Percentiles rank a stretch among this genome's conserved stretches.
phyloP scores from a whole-genome alignment of 1,284 basidiomycete species.

The Pseudozyma sp. region DNA sequence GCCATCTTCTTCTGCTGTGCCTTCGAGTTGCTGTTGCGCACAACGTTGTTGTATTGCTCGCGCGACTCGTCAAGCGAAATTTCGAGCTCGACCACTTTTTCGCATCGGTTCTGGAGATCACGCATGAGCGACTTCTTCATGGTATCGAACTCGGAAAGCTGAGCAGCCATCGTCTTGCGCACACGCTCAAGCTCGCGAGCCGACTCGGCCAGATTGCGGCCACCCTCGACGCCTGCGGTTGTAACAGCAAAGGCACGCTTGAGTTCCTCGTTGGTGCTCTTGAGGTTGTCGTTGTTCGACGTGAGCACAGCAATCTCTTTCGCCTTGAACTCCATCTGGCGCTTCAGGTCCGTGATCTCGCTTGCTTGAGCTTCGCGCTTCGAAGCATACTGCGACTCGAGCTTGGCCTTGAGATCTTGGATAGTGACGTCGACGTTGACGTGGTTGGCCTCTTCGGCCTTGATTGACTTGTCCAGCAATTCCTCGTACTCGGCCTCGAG shows the following conservation, averaged over 20 bases:
- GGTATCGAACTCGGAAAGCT: constrained; percentile 96
- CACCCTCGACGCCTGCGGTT: constrained; percentile 94
- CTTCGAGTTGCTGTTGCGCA: constrained; percentile 96
- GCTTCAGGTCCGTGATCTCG: constrained; percentile 89
- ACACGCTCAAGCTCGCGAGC: constrained; percentile 97
- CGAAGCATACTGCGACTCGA: constrained; percentile 91
- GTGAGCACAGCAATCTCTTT: constrained; percentile 88
- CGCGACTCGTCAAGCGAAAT: constrained; percentile 98
- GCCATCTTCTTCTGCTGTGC: constrained; percentile 99
- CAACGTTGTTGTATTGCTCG: constrained; percentile 98
- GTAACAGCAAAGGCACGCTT: constrained; percentile 89
- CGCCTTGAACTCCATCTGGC: constrained; percentile 86
- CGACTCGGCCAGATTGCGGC: constrained; percentile 85
- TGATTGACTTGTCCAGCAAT: constrained; percentile 75
- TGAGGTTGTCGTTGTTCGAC: constrained; percentile 88
- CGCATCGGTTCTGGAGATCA: constrained; percentile 98
- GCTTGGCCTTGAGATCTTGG: constrained; percentile 90
- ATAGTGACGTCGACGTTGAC: constrained; percentile 77
- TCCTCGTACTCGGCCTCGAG: constrained; percentile 96
- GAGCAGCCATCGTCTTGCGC: constrained; percentile 94
- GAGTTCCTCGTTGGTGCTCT: constrained; percentile 96
- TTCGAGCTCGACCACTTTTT: constrained; percentile 99
- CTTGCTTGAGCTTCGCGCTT: constrained; percentile 88
- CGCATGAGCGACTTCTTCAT: constrained; percentile 99
- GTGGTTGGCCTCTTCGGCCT: constrained; percentile 65